These are phyloP conservation scores for Linnemannia schmuckeri DNA, from an alignment of 192 early-diverging fungal genomes.

Conservation along the genomic window DNA sequence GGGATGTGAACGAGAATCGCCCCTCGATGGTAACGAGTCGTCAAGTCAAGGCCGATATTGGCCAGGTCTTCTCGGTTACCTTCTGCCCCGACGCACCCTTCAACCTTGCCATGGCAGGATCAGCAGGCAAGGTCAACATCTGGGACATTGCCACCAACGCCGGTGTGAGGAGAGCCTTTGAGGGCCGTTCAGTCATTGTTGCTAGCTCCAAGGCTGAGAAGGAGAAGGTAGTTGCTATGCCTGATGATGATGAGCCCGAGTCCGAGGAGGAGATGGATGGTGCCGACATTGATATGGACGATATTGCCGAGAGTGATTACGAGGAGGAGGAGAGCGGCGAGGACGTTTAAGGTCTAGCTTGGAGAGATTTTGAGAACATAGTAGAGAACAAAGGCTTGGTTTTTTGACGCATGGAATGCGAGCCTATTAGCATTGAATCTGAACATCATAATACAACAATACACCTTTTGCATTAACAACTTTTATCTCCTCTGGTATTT, in stretches of 20 bases:
- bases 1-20: slow-evolving; percentile 83
- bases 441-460: slow-evolving; percentile 2
- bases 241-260: slow-evolving; percentile 49
- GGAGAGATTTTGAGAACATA: neutral
- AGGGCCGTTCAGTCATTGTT: slow-evolving; percentile 54
- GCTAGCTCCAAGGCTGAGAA: slow-evolving; percentile 35
- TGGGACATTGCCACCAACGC: slow-evolving; percentile 95
- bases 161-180: slow-evolving; percentile 80
- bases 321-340: slow-evolving; percentile 58
- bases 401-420: neutral
- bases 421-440: neutral
- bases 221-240: slow-evolving; percentile 50
- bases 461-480: neutral
- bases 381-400: neutral
- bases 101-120: slow-evolving; percentile 89
- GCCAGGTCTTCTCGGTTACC: slow-evolving; percentile 84
- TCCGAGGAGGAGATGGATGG: slow-evolving; percentile 58
- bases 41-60: slow-evolving; percentile 55
- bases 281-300: slow-evolving; percentile 55
- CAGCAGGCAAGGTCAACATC: slow-evolving; percentile 88
- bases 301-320: slow-evolving; percentile 45
- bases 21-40: slow-evolving; percentile 89
- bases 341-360: slow-evolving; percentile 32
- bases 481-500: no score
- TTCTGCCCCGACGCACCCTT: slow-evolving; percentile 97